These are phyloP conservation scores for Tulasnella sp. DNA, from an alignment of 768 basidiomycete genomes.

Conservation along the genomic window DNA sequence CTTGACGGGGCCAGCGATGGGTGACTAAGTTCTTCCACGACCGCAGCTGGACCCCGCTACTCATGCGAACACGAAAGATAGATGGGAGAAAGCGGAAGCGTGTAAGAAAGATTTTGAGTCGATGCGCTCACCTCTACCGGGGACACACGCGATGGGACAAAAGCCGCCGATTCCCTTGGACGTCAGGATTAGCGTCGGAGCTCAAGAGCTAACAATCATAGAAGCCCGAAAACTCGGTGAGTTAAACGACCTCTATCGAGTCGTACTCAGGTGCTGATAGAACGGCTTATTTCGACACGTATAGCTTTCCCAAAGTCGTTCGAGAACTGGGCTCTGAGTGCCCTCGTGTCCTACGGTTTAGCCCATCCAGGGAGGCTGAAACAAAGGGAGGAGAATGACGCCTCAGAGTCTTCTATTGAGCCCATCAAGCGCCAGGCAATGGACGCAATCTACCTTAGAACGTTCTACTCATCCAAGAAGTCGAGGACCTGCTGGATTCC, in stretches of 20 bases:
- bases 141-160: background rate
- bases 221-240: background rate
- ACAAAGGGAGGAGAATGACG: background rate
- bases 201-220: background rate
- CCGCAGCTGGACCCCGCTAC: no score
- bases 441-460: background rate
- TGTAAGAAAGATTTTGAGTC: background rate
- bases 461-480: background rate
- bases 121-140: background rate
- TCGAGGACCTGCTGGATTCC: background rate
- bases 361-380: background rate
- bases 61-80: background rate
- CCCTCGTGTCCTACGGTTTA: background rate
- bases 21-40: background rate
- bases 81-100: background rate
- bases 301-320: background rate
- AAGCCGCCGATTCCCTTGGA: background rate
- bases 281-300: background rate
- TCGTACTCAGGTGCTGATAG: background rate
- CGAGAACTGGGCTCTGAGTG: background rate
- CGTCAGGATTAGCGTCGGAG: background rate
- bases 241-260: background rate
- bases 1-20: background rate
- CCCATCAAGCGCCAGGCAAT: background rate
- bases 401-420: background rate